phyloP scores from a whole-genome alignment of 306 rosid species.

The Chamaecrista fasciculata region DNA sequence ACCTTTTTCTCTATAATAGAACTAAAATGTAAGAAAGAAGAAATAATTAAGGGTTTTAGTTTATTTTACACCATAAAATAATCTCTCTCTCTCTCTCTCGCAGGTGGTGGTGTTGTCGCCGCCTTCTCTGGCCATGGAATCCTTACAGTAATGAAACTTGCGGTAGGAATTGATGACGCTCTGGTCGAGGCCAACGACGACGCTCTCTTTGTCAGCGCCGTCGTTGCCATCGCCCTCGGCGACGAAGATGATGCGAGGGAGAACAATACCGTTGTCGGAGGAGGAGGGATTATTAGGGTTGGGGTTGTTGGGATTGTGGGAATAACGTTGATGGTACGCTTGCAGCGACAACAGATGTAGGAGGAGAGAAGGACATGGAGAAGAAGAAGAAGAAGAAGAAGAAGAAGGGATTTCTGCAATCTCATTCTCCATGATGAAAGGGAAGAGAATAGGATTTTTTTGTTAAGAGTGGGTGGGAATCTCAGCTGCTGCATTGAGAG shows the following conservation, averaged over 20 bases:
- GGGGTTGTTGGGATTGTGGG: constrained; percentile 1
- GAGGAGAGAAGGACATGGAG: constrained; percentile 65
- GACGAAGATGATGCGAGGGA: constrained; percentile 75
- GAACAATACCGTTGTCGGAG: constrained; percentile 47
- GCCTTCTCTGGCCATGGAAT: neutral
- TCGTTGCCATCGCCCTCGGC: constrained; percentile 62
- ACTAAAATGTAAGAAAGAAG: too few species aligned
- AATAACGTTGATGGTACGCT: too few species aligned
- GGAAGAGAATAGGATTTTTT: constrained; percentile 30
- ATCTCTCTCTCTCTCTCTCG: too few species aligned
- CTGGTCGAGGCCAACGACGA: constrained; percentile 57
- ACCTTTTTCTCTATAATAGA: too few species aligned
- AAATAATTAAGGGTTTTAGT: too few species aligned
- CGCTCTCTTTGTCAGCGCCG: constrained; percentile 27
- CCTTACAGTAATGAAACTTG: constrained; percentile 47
- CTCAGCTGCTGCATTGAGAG: constrained; percentile 73
- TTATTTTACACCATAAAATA: too few species aligned
- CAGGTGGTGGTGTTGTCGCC: constrained; percentile 38
- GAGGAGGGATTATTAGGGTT: neutral
- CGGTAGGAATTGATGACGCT: constrained; percentile 79
- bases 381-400: neutral
- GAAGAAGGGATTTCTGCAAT: too few species aligned
- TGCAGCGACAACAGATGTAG: constrained; percentile 80
- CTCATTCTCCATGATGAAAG: too few species aligned
- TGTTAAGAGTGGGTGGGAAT: constrained; percentile 59